phyloP scores from a whole-genome alignment of 2,329 filamentous ascomycete genomes.

The Capronia epimyces region DNA sequence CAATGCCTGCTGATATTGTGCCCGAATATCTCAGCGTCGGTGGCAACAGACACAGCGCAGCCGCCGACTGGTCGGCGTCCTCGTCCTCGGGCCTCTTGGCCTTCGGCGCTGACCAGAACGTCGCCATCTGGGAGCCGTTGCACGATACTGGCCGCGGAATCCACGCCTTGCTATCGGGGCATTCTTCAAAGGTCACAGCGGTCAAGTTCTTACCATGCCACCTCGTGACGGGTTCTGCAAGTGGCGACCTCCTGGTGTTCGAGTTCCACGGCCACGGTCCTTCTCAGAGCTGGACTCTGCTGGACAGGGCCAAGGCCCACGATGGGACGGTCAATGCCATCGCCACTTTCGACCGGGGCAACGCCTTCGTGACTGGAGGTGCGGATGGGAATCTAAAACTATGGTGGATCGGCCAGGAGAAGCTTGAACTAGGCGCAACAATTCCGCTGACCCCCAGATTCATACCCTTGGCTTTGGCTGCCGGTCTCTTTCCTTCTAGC shows the following conservation, averaged over 20 bases:
- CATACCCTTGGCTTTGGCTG: constrained; percentile 71
- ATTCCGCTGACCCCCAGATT: constrained; percentile 70
- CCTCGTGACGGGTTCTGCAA: constrained; percentile 74
- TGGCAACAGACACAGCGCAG: constrained; percentile 82
- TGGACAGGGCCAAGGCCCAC: constrained; percentile 58
- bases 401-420: constrained; percentile 57
- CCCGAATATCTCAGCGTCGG: constrained; percentile 64
- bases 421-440: constrained; percentile 57
- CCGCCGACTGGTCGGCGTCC: constrained; percentile 76
- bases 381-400: constrained; percentile 58
- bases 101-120: constrained; percentile 81
- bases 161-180: constrained; percentile 63
- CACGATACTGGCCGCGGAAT: constrained; percentile 54
- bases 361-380: constrained; percentile 55
- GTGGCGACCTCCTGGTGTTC: constrained; percentile 68
- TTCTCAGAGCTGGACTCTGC: constrained; percentile 37
- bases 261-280: constrained; percentile 30
- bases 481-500: constrained; percentile 55
- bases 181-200: constrained; percentile 74
- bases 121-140: constrained; percentile 73
- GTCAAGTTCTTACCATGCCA: constrained; percentile 67
- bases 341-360: constrained; percentile 41
- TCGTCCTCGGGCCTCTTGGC: constrained; percentile 64
- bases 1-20: constrained; percentile 12
- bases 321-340: constrained; percentile 67